phyloP scores from a whole-genome alignment of 2,329 filamentous ascomycete genomes.

The Podosphaera aphanis region DNA sequence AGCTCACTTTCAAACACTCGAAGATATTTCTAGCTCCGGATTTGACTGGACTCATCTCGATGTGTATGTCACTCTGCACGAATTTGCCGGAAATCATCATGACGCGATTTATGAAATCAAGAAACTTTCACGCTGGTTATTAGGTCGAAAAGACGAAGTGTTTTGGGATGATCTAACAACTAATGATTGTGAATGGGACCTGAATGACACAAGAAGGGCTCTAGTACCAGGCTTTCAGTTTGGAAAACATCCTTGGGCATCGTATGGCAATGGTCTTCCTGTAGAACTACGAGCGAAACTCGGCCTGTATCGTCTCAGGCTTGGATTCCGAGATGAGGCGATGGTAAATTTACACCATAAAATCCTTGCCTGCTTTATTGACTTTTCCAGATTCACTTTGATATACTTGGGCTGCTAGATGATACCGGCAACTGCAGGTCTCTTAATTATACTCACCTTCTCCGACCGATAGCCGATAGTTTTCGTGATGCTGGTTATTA shows the following conservation, averaged over 20 bases:
- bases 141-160: constrained; percentile 47
- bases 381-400: constrained; percentile 33
- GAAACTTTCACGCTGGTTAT: constrained; percentile 53
- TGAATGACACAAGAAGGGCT: constrained; percentile 41
- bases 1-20: constrained; percentile 8
- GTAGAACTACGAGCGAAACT: constrained; percentile 66
- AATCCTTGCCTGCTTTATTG: constrained; percentile 1
- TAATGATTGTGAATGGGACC: constrained; percentile 81
- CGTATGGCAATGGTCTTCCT: constrained; percentile 54
- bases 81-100: constrained; percentile 34
- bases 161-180: constrained; percentile 52
- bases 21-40: constrained; percentile 2
- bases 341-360: constrained; percentile 28
- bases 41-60: constrained; percentile 57
- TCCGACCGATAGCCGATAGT: constrained; percentile 43
- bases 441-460: constrained; percentile 52
- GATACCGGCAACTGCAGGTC: constrained; percentile 25
- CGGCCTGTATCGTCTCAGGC: constrained; percentile 56
- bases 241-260: constrained; percentile 25
- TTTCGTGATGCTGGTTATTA: constrained; percentile 27
- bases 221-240: constrained; percentile 36
- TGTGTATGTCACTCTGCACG: constrained; percentile 63
- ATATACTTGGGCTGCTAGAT: constrained; percentile 42
- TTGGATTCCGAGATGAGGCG: constrained; percentile 48
- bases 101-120: constrained; percentile 50